Conservation (phyloP, 768 basidiomycete species). For the Calocera viscosa region DNA sequence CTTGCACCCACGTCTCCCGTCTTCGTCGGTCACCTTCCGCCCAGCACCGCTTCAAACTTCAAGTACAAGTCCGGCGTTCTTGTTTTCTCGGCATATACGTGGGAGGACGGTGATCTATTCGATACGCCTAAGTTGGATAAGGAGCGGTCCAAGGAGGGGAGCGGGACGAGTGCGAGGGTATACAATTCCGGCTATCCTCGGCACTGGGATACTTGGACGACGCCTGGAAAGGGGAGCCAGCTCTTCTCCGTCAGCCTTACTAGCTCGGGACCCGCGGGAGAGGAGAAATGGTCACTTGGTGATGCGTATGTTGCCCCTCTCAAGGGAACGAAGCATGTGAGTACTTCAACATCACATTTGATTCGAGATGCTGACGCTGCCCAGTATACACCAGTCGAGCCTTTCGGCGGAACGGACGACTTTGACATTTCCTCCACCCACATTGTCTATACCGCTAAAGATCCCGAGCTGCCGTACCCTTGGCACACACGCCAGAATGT, state of each 20-base stretch:
- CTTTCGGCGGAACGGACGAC: conserved; percentile 75
- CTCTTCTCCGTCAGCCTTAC: conserved; percentile 56
- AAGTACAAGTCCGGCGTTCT: conserved; percentile 50
- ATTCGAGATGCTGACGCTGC: neutral
- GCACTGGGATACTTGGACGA: conserved; percentile 71
- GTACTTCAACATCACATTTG: conserved; percentile 20
- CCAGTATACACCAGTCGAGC: conserved; percentile 65
- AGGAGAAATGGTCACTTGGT: conserved; percentile 44
- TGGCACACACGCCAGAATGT: conserved; percentile 88
- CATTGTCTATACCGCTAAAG: conserved; percentile 77
- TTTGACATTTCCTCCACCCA: conserved; percentile 58
- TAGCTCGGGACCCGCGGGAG: conserved; percentile 27
- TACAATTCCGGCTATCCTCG: conserved; percentile 57
- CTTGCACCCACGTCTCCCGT: conserved; percentile 24
- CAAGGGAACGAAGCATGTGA: conserved; percentile 56
- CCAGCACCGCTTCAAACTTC: conserved; percentile 53
- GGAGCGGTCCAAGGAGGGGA: conserved; percentile 43
- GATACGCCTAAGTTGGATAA: conserved; percentile 43
- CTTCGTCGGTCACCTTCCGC: conserved; percentile 54
- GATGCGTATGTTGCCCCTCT: conserved; percentile 46
- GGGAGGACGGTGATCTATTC: conserved; percentile 49
- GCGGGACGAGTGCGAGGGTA: conserved; percentile 59
- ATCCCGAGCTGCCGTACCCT: conserved; percentile 60
- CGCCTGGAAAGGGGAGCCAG: conserved; percentile 49
- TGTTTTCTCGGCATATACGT: conserved; percentile 77